Conservation (phyloP, 2,329 filamentous ascomycete species). For the Penicillium decumbens region DNA sequence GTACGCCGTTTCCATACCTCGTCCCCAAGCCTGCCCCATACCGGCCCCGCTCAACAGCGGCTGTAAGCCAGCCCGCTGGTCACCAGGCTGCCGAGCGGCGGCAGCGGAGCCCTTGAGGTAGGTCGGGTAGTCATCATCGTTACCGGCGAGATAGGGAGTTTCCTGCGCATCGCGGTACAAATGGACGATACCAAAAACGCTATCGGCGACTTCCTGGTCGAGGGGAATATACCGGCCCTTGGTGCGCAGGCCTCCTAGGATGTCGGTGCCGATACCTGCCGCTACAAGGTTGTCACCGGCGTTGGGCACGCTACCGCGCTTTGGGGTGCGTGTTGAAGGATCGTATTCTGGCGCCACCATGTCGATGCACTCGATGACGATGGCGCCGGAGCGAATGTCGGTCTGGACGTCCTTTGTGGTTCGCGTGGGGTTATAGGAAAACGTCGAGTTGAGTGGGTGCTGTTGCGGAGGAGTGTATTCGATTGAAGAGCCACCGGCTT, state of each 20-base stretch:
- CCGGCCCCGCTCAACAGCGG: conserved; percentile 17
- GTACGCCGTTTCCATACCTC: conserved; percentile 12
- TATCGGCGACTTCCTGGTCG: conserved; percentile 65
- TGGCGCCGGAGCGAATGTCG: conserved; percentile 78
- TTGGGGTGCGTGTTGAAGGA: conserved; percentile 22
- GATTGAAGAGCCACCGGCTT: too few relatives aligned
- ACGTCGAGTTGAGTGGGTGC: conserved; percentile 6
- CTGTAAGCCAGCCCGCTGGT: conserved; percentile 13
- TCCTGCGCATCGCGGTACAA: conserved; percentile 83
- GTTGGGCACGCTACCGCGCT: conserved; percentile 14
- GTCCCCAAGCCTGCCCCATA: conserved; percentile 8
- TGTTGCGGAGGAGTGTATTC: too few relatives aligned
- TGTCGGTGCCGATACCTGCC: conserved; percentile 48
- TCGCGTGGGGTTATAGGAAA: conserved; percentile 17
- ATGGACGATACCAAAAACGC: conserved; percentile 90
- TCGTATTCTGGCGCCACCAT: conserved; percentile 47
- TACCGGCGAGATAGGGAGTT: conserved; percentile 53
- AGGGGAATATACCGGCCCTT: conserved; percentile 75
- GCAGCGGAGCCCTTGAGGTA: conserved; percentile 38
- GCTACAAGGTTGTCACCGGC: conserved; percentile 41
- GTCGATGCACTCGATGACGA: conserved; percentile 77
- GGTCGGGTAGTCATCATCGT: conserved; percentile 44
- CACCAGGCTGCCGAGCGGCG: conserved; percentile 27
- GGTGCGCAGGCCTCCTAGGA: conserved; percentile 65
- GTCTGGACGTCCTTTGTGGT: conserved; percentile 18